Evolutionary conservation across 2,329 filamentous ascomycete genomes (phyloP), one percentile per base, ranked within the genome.

Genomic region (Aspergillus latus): DNA sequence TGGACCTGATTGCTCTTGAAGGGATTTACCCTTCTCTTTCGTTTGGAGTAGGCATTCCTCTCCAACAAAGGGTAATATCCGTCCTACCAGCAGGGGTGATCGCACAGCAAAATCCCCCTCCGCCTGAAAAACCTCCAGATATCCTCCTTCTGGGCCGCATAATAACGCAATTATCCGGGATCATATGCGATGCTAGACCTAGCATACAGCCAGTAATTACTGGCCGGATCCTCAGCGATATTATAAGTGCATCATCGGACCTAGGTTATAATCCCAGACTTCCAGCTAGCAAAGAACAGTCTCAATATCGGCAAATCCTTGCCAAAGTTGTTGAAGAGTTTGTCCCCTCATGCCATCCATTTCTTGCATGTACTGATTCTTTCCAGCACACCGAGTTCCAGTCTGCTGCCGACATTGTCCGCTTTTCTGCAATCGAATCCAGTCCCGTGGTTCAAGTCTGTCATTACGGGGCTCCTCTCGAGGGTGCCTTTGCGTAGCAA

Each of bases 21-120:
- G 76, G 76, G 4, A 73, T 78, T 26, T 77, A 78, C 59, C 76
- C 76, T 5, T 76, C 67, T 5, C 65, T 77, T 13, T 76, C 75
- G 11, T 59, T 64, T 16, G 75, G 75, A 16, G 74, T 76, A 42
- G 75, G 75, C 1, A 74, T 78, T 45, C 76, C 76, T 9, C 62
- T 78, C 10, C 74, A 77, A 58, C 68, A 75, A 54, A 69, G 76
- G 47, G 69, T 78, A 6, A 74, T 76, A 40, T 77, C 76, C 26
- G 73, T 74, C 11, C 57, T 78, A 21, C 75, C 76, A 5, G 65
- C 70, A 5, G 76, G 76, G 0, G 72, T 77, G 15, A 72, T 76
- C 60, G 72, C 75, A 32, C 74, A 71, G 54, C 70, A 72, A 10
- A 52, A 66, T 21, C 28, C 48, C 0, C 43, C 59, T 30, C 34